Evolutionary conservation across 2,329 filamentous ascomycete genomes (phyloP).

Genomic region (Raffaelea arxii): DNA sequence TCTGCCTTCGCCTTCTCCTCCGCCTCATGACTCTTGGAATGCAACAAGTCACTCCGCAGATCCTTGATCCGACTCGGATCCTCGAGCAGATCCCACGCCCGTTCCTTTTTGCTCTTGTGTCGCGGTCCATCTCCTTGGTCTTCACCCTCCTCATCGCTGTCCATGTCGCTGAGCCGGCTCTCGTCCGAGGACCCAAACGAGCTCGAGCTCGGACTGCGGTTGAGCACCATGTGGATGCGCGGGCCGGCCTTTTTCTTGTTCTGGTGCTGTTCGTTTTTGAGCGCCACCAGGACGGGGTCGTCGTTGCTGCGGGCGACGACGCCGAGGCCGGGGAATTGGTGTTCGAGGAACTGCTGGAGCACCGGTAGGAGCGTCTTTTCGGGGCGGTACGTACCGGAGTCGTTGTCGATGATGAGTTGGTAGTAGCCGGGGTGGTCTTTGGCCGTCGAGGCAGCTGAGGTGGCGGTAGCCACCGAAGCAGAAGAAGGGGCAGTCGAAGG

Average conservation of each 20-base stretch:
- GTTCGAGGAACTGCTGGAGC: conserved; percentile 59
- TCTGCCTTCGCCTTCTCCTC: too few relatives aligned
- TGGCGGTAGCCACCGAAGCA: neutral
- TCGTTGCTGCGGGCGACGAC: conserved; percentile 70
- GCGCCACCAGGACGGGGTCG: conserved; percentile 58
- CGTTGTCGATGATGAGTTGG: conserved; percentile 89
- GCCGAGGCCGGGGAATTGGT: conserved; percentile 68
- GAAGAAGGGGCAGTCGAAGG: neutral
- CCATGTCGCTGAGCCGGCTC: conserved; percentile 31
- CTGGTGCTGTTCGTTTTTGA: conserved; percentile 69
- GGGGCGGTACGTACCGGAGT: conserved; percentile 86
- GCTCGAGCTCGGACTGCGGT: conserved; percentile 38
- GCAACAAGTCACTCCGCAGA: conserved; percentile 4
- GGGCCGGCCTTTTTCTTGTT: conserved; percentile 56
- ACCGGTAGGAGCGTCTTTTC: conserved; percentile 66
- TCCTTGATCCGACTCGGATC: conserved; percentile 36
- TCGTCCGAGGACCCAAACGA: conserved; percentile 43
- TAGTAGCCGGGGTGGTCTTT: conserved; percentile 50
- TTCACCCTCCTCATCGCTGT: conserved; percentile 23
- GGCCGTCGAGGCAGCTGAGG: conserved; percentile 15
- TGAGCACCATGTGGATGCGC: conserved; percentile 44
- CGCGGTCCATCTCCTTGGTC: neutral
- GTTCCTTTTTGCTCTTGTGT: conserved; percentile 39
- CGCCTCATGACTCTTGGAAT: neutral
- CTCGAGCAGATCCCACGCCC: conserved; percentile 39